These are phyloP conservation scores for Nannizzia gypsea DNA, from an alignment of 2,329 filamentous ascomycete species.

Conservation along the genomic window DNA sequence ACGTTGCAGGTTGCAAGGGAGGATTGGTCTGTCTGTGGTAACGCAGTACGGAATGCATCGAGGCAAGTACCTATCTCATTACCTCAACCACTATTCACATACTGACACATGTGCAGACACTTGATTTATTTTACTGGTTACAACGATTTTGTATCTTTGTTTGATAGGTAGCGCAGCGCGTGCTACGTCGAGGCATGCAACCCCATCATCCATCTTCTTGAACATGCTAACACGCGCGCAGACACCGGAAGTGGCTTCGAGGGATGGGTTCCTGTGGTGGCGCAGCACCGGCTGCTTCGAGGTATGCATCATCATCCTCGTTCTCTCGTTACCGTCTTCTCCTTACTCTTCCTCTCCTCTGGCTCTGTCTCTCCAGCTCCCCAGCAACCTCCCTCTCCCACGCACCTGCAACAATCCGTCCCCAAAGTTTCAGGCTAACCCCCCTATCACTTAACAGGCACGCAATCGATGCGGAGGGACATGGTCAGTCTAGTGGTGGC, in stretches of 20 bases:
- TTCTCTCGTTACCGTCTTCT: no score
- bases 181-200: not conserved
- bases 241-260: not conserved
- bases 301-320: not conserved
- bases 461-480: not conserved
- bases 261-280: not conserved
- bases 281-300: not conserved
- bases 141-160: no score
- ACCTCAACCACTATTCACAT: no score
- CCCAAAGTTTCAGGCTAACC: not conserved
- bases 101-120: not conserved
- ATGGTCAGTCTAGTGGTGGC: not conserved
- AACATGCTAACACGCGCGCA: not conserved
- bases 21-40: not conserved
- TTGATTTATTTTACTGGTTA: not conserved
- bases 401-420: not conserved
- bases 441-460: not conserved
- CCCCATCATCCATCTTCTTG: not conserved
- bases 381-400: no score
- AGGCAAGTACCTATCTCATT: not conserved
- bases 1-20: not conserved
- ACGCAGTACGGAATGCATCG: not conserved
- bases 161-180: not conserved
- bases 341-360: no score
- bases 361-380: no score